phyloP scores from a whole-genome alignment of 2,329 filamentous ascomycete species.

The Microcyclospora pomicola region DNA sequence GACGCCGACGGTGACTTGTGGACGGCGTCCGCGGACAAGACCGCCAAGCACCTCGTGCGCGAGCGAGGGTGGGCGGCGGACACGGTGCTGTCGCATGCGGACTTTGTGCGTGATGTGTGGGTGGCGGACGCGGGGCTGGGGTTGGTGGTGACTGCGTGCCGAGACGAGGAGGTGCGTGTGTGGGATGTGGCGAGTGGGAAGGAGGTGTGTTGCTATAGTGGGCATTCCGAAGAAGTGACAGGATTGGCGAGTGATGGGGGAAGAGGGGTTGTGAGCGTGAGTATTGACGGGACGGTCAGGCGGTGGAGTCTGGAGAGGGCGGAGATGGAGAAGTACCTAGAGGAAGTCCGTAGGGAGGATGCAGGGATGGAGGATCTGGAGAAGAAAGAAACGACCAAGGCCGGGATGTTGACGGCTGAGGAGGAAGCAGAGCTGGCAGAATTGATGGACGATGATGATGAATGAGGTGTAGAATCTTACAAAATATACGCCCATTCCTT shows the following conservation, averaged over 20 bases:
- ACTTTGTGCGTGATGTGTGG: slow-evolving; percentile 76
- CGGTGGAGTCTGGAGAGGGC: slow-evolving; percentile 60
- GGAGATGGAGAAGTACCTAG: slow-evolving; percentile 43
- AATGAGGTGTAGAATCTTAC: neutral
- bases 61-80: slow-evolving; percentile 55
- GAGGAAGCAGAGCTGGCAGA: slow-evolving; percentile 89
- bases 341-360: slow-evolving; percentile 37
- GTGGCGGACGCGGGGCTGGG: slow-evolving; percentile 46
- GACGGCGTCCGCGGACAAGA: slow-evolving; percentile 88
- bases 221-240: slow-evolving; percentile 90
- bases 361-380: slow-evolving; percentile 32
- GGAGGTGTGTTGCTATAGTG: slow-evolving; percentile 34
- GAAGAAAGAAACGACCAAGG: slow-evolving; percentile 27
- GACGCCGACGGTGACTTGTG: slow-evolving; percentile 57
- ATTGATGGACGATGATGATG: slow-evolving; percentile 65
- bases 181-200: slow-evolving; percentile 48
- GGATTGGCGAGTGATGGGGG: slow-evolving; percentile 48
- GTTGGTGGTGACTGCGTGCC: slow-evolving; percentile 75
- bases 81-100: slow-evolving; percentile 63
- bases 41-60: slow-evolving; percentile 64
- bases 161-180: slow-evolving; percentile 81
- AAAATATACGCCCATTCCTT: no score
- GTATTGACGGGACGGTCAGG: slow-evolving; percentile 80
- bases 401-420: slow-evolving; percentile 59
- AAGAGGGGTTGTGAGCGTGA: slow-evolving; percentile 56